Base-by-base conservation (phyloP, 805 yeast genomes). In the Komagataella mondaviorum region DNA sequence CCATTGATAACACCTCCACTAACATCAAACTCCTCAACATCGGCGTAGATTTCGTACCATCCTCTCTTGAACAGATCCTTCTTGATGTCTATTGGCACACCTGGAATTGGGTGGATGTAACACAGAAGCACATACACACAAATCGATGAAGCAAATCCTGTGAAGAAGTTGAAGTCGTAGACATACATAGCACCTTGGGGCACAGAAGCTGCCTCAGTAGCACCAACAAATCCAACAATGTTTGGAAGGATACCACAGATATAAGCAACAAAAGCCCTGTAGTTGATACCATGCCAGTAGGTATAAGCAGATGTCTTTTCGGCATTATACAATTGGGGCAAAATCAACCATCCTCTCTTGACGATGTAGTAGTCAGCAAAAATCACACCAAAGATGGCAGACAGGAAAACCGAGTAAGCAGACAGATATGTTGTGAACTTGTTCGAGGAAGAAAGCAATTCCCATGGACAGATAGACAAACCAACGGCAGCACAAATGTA, bases 151-250 rank as follows among this genome's bases (percentile, higher is more conserved):
- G 79, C 59, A 66, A 83, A 87, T 1, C 96, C 96, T 53, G 83
- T 75, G 57, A 88, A 81, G 71, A 82, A 88, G 64, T 83, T 84
- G 58, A 88, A 68, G 54, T 82, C 70, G 70, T 85, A 88, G 48
- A 88, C 78, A 52, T 78, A 72, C 53, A 79, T 77, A 8, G 96
- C 96, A 36, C 91, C 95, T 48, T 70, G 68, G 24, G 96, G 95
- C 14, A 88, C 95, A 6, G 48, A 52, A 54, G 71, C 75, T n/a
- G 81, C 76, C 45, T 83, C 86, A 22, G 86, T 80, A 7, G 89
- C 88, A 55, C 95, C 88, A 6, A 83, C 91, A 59, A 88, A 88
- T 1, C 96, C 96, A 18, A 85, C 85, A 60, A 88, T 82, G 60
- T 88, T 88, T 48, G 95, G 93, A 43, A 80, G 70, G 53, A 89